Conservation (phyloP, 805 yeast species). For the Metschnikowia bowlesiae region DNA sequence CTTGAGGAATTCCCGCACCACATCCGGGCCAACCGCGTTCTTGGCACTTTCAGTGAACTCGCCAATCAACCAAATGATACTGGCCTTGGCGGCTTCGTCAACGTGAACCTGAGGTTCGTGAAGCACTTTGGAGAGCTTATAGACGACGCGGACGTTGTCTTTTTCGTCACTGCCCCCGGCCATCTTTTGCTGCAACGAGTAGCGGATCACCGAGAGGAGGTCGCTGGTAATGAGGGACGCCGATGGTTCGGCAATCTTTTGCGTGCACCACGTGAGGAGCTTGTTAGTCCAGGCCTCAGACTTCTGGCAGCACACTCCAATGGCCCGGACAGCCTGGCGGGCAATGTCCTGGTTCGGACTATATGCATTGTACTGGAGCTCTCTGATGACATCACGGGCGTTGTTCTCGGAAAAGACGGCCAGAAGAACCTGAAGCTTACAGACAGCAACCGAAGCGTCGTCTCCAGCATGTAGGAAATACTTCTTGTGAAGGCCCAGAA, state of each 20-base stretch:
- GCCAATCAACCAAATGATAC: slow-evolving; percentile 88
- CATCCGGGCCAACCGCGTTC: slow-evolving; percentile 63
- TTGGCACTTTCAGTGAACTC: slow-evolving; percentile 51
- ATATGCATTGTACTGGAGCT: slow-evolving; percentile 56
- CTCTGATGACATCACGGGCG: slow-evolving; percentile 50
- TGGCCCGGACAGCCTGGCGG: slow-evolving; percentile 51
- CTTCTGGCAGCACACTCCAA: slow-evolving; percentile 56
- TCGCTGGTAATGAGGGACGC: slow-evolving; percentile 47
- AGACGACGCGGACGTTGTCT: slow-evolving; percentile 48
- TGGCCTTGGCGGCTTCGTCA: slow-evolving; percentile 61
- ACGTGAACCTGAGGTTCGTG: slow-evolving; percentile 10
- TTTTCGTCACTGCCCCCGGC: slow-evolving; percentile 16
- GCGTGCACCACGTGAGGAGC: slow-evolving; percentile 62
- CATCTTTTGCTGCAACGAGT: slow-evolving; percentile 56
- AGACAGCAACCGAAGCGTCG: slow-evolving; percentile 33
- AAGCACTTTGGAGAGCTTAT: slow-evolving; percentile 37
- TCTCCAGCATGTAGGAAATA: slow-evolving; percentile 62
- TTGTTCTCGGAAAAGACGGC: slow-evolving; percentile 52
- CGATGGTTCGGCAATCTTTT: slow-evolving; percentile 33
- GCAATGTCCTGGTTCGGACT: slow-evolving; percentile 23
- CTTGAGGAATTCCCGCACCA: slow-evolving; percentile 55
- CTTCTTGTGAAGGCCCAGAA: slow-evolving; percentile 34
- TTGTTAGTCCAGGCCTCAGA: slow-evolving; percentile 46
- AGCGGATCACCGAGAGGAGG: slow-evolving; percentile 66
- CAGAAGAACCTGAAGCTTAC: slow-evolving; percentile 61